Conservation (phyloP, 148 eudicot genomes). For the Vaccinium macrocarpon region DNA sequence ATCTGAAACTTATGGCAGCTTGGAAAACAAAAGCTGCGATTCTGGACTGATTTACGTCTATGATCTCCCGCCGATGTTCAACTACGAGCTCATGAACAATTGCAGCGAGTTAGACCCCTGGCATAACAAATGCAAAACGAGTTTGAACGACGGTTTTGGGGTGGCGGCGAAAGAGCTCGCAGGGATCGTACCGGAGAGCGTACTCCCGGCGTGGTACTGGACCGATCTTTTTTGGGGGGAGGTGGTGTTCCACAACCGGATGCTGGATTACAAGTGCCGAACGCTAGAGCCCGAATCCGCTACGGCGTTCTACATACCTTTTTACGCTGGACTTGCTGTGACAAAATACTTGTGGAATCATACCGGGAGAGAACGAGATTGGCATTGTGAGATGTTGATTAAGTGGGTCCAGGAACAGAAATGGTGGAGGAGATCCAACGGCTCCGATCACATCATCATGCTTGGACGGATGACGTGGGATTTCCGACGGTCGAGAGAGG, state of each 20-base stretch:
- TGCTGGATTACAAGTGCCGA: slow-evolving; percentile 51
- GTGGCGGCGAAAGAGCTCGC: slow-evolving; percentile 25
- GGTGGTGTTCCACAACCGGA: slow-evolving; percentile 54
- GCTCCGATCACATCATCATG: slow-evolving; percentile 59
- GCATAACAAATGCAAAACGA: slow-evolving; percentile 49
- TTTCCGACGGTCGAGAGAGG: slow-evolving; percentile 36
- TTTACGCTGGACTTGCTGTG: slow-evolving; percentile 67
- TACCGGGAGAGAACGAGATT: slow-evolving; percentile 41
- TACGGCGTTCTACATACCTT: slow-evolving; percentile 73
- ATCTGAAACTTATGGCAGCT: background rate
- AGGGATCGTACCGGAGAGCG: slow-evolving; percentile 33
- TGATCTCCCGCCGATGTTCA: slow-evolving; percentile 55
- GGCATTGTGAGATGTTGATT: slow-evolving; percentile 40
- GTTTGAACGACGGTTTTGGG: slow-evolving; percentile 62
- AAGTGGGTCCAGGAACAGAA: slow-evolving; percentile 43
- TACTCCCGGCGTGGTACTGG: slow-evolving; percentile 49
- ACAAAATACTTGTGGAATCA: slow-evolving; percentile 46
- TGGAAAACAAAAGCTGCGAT: slow-evolving; percentile 18
- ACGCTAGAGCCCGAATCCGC: slow-evolving; percentile 54
- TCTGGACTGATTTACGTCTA: slow-evolving; percentile 57
- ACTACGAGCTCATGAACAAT: slow-evolving; percentile 42
- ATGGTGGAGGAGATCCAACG: slow-evolving; percentile 39
- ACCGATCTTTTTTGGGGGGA: slow-evolving; percentile 71
- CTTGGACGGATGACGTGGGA: slow-evolving; percentile 70
- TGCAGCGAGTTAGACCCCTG: slow-evolving; percentile 56